These are phyloP conservation scores for Sporothrix luriei DNA, from an alignment of 2,329 filamentous ascomycete genomes.

Conservation along the genomic window DNA sequence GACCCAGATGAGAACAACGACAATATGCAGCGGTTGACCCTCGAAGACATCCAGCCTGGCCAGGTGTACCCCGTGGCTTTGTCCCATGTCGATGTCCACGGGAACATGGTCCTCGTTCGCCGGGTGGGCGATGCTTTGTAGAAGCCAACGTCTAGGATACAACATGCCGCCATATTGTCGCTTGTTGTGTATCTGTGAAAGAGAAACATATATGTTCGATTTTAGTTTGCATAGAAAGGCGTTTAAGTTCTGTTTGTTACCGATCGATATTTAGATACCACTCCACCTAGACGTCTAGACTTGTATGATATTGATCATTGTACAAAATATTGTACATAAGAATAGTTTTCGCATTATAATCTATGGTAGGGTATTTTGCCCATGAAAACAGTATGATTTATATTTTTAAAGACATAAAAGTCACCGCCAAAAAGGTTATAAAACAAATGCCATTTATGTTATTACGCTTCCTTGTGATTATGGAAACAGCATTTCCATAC, in stretches of 20 bases:
- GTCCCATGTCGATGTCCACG: conserved; percentile 55
- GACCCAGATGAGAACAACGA: not conserved
- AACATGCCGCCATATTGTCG: too few species aligned
- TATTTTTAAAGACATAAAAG: not conserved
- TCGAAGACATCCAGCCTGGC: conserved; percentile 50
- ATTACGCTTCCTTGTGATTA: conserved; percentile 8
- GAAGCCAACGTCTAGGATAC: not conserved
- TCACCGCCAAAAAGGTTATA: not conserved
- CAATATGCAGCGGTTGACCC: conserved; percentile 38
- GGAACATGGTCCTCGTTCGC: conserved; percentile 50
- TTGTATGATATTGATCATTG: not conserved
- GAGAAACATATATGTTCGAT: not conserved
- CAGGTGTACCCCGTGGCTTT: conserved; percentile 62
- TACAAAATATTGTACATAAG: too few species aligned
- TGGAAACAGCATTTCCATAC: not conserved
- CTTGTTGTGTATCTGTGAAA: not conserved
- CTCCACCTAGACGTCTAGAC: conserved; percentile 1
- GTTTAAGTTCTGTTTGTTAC: not conserved
- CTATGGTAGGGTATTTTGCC: too few species aligned
- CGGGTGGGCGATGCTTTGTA: conserved; percentile 26
- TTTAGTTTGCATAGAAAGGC: not conserved
- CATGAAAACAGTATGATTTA: too few species aligned
- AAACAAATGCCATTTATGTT: conserved; percentile 17
- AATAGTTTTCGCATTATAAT: too few species aligned
- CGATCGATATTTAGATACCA: conserved; percentile 8